Base-by-base conservation (phyloP, 768 basidiomycete species). In the Hygrophoropsis aurantiaca region DNA sequence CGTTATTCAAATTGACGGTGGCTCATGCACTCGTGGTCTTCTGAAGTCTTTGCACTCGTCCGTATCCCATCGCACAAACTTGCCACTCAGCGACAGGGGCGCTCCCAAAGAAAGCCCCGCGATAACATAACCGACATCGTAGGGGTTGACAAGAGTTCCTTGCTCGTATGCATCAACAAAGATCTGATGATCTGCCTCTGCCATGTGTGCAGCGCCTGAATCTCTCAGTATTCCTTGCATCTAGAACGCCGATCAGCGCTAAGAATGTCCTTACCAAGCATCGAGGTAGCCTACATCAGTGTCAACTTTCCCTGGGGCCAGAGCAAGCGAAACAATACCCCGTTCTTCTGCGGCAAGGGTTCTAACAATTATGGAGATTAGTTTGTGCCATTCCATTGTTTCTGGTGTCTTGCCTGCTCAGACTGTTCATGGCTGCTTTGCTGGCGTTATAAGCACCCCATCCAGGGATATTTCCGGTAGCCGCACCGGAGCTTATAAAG, bases 371-470 rank as follows among this genome's bases (percentile, higher is more conserved):
- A 39, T 6, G 42, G 26, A 44, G 34, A 40, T 37, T 11, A 37
- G 5, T 18, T 23, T 30, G 24, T 15, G 27, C 27, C 11, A 38
- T 26, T 9, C 15, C 24, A n/a, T 16, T 23, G 20, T 40, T 33
- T 38, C 36, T 9, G 50, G 21, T 24, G 13, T 20, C 11, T 33
- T 23, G 85, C 89, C 87, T 79, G 69, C 82, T 84, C 35, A 97
- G 70, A 18, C 85, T 87, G 64, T 94, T 97, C 82, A 93, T 75
- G 2, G 91, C 92, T 1, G 94, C 92, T 65, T 97, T 94, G 47
- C 79, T 74, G 10, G 93, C 85, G 51, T 80, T 88, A 64, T 91
- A 92, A 0, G 87, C 79, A 1, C 81, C 90, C 90, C 90, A 95
- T 3, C 81, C 85, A 5, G 80, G 64, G 1, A 65, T 75, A 13